Evolutionary conservation across 2,329 filamentous ascomycete genomes (phyloP).

Genomic region (Meredithiella fracta): DNA sequence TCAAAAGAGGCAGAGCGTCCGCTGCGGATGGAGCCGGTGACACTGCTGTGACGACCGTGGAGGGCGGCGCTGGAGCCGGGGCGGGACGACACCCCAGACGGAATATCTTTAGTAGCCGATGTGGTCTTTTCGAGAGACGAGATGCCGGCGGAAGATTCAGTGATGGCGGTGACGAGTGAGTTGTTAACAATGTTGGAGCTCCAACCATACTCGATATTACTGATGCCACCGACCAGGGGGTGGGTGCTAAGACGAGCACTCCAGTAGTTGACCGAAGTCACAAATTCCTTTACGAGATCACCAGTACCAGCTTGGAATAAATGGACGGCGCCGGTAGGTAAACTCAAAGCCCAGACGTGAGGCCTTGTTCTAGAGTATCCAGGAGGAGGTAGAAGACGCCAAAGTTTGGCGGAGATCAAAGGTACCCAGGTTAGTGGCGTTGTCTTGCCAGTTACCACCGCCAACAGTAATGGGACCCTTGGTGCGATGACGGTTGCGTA

Average conservation of each 20-base stretch:
- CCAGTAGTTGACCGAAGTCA: conserved; percentile 94
- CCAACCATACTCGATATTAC: conserved; percentile 97
- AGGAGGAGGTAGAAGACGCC: conserved; percentile 77
- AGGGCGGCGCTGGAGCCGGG: conserved; percentile 29
- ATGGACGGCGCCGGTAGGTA: conserved; percentile 87
- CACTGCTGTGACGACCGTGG: conserved; percentile 26
- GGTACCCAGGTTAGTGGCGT: conserved; percentile 73
- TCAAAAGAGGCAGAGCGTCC: conserved; percentile 45
- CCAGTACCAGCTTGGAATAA: conserved; percentile 95
- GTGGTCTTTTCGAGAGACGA: conserved; percentile 21
- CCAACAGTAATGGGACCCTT: conserved; percentile 54
- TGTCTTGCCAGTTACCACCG: conserved; percentile 96
- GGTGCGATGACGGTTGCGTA: conserved; percentile 46
- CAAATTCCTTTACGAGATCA: conserved; percentile 89
- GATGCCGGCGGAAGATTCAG: conserved; percentile 23
- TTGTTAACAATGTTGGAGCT: conserved; percentile 63
- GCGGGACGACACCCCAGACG: conserved; percentile 24
- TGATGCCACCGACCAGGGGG: conserved; percentile 79
- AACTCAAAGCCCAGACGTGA: conserved; percentile 83
- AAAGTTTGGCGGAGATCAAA: conserved; percentile 85
- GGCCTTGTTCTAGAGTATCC: conserved; percentile 84
- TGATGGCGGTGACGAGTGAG: conserved; percentile 31
- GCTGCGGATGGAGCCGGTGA: conserved; percentile 21
- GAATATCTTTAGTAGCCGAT: conserved; percentile 20
- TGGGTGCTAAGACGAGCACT: conserved; percentile 87